Conservation (phyloP, 106 monocot species). For the Allium fistulosum region DNA sequence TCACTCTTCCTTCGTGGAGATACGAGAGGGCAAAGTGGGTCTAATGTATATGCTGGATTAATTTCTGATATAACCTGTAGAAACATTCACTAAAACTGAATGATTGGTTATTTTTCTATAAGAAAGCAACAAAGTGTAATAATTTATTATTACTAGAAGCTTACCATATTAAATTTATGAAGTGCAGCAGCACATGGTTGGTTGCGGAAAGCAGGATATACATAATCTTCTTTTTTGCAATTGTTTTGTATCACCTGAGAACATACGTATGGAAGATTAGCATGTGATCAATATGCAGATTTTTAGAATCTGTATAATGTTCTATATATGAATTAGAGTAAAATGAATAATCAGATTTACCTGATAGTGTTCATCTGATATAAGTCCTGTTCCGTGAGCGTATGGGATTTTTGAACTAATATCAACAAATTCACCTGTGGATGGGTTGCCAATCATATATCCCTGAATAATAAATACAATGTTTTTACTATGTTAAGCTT, state of each 20-base stretch:
- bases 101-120: neutral
- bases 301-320: too few species aligned
- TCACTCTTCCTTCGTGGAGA: slow-evolving; percentile 1
- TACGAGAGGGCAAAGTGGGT: slow-evolving; percentile 8
- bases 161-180: slow-evolving; percentile 1
- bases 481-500: too few species aligned
- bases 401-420: slow-evolving; percentile 11
- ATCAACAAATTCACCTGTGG: slow-evolving; percentile 14
- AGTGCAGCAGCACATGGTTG: neutral
- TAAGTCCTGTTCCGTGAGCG: slow-evolving; percentile 23
- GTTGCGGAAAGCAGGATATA: slow-evolving; percentile 1
- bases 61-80: slow-evolving; percentile 22
- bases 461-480: slow-evolving; percentile 9
- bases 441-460: slow-evolving; percentile 28
- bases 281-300: too few species aligned
- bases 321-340: too few species aligned
- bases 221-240: slow-evolving; percentile 14
- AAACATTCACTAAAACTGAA: neutral
- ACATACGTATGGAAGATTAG: too few species aligned
- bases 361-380: slow-evolving; percentile 20
- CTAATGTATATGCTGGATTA: slow-evolving; percentile 9
- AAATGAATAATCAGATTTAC: neutral
- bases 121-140: too few species aligned
- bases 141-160: neutral
- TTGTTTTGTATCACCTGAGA: slow-evolving; percentile 7